phyloP scores from a whole-genome alignment of 345 rosid genomes.

The Eutrema japonicum region DNA sequence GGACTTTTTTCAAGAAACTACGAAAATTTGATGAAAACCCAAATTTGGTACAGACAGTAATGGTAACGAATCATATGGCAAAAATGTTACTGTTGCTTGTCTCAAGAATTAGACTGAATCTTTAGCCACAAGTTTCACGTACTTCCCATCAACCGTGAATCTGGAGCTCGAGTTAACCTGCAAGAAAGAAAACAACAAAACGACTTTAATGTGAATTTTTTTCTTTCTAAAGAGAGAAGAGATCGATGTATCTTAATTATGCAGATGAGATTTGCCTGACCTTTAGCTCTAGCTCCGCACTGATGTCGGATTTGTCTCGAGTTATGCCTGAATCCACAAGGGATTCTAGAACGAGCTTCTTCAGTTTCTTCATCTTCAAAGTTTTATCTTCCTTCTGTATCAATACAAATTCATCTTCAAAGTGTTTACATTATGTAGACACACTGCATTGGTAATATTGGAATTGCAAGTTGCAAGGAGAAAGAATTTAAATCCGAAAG shows the following conservation, averaged over 20 bases:
- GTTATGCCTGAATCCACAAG: conserved; percentile 55
- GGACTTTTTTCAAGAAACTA: too few relatives aligned
- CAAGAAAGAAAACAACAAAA: conserved; percentile 14
- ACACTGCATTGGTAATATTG: background rate
- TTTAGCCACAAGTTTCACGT: conserved; percentile 59
- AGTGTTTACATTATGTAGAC: conserved; percentile 15
- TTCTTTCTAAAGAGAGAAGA: background rate
- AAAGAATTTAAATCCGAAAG: background rate
- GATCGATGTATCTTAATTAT: background rate
- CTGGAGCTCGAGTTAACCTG: conserved; percentile 74
- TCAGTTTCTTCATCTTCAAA: conserved; percentile 75
- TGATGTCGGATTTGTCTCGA: conserved; percentile 50
- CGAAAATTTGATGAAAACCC: conserved; percentile 17
- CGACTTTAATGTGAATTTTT: background rate
- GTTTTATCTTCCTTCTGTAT: conserved; percentile 61
- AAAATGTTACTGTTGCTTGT: conserved; percentile 27
- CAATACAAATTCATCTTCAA: conserved; percentile 13
- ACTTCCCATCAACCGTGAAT: conserved; percentile 60
- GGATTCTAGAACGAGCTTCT: conserved; percentile 58
- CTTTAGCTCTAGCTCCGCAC: conserved; percentile 60
- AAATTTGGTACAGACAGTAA: conserved; percentile 29
- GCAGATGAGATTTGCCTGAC: conserved; percentile 44
- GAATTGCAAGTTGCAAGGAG: background rate
- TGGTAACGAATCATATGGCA: conserved; percentile 30
- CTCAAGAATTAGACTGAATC: conserved; percentile 40